phyloP scores from a whole-genome alignment of 2,329 filamentous ascomycete genomes.

The Hypoxylon sp. region DNA sequence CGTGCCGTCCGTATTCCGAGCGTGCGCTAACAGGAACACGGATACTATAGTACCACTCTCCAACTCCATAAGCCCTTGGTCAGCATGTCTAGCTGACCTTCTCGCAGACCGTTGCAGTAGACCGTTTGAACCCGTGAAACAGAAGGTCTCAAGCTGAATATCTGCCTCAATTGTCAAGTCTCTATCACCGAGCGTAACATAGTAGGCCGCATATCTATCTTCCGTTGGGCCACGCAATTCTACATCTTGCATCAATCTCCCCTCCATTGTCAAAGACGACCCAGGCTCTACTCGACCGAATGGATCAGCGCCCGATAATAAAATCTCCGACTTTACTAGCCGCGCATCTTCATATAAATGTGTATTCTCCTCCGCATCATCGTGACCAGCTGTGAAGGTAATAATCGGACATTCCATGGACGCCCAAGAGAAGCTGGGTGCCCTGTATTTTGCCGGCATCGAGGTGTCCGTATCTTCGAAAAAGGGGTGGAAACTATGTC shows the following conservation, averaged over 20 bases:
- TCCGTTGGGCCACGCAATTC: slow-evolving; percentile 1
- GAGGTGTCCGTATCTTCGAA: background rate
- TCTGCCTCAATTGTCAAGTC: slow-evolving; percentile 6
- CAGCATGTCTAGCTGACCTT: slow-evolving; percentile 12
- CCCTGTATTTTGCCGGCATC: slow-evolving; percentile 8
- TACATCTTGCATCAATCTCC: slow-evolving; percentile 19
- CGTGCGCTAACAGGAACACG: slow-evolving; percentile 6
- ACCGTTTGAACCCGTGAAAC: slow-evolving; percentile 7
- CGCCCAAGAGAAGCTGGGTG: slow-evolving; percentile 30
- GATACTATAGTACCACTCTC: slow-evolving; percentile 7
- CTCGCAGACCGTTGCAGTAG: slow-evolving; percentile 11
- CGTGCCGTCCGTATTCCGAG: background rate
- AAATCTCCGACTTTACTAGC: slow-evolving; percentile 9
- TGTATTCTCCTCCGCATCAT: background rate
- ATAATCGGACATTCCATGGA: slow-evolving; percentile 11
- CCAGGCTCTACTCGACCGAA: slow-evolving; percentile 19
- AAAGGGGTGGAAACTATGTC: background rate
- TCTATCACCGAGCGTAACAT: slow-evolving; percentile 1
- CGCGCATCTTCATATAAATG: slow-evolving; percentile 10
- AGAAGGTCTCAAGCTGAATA: slow-evolving; percentile 19
- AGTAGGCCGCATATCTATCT: background rate
- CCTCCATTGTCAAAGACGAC: slow-evolving; percentile 20
- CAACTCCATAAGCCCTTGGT: background rate
- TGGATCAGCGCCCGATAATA: slow-evolving; percentile 12
- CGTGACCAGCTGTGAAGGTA: background rate